Evolutionary conservation across 805 yeast species (phyloP).

Genomic region (Schwanniomyces vanrijiae): DNA sequence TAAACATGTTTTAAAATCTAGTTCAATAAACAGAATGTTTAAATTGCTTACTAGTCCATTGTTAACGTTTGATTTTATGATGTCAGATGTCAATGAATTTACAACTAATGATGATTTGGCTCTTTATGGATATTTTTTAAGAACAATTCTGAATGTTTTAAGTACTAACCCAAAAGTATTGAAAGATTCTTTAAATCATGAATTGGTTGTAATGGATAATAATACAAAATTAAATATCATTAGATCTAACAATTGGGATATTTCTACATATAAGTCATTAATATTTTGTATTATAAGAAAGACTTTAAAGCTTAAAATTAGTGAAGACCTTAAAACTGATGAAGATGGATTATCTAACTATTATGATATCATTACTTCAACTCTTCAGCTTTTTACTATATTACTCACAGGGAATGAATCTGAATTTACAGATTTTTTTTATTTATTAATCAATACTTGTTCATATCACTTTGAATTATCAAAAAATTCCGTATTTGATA

Average conservation of each 20-base stretch:
- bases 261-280: conserved; percentile 64
- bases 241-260: conserved; percentile 44
- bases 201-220: conserved; percentile 56
- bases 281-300: conserved; percentile 45
- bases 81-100: conserved; percentile 21
- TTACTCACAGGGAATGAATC: conserved; percentile 59
- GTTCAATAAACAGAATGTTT: conserved; percentile 61
- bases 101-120: conserved; percentile 58
- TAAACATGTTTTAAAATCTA: conserved; percentile 42
- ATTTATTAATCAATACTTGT: conserved; percentile 37
- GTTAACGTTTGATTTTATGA: conserved; percentile 38
- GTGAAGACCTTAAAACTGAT: conserved; percentile 18
- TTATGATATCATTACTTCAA: conserved; percentile 30
- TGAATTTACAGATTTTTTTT: conserved; percentile 47
- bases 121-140: conserved; percentile 61
- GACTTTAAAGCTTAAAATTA: conserved; percentile 38
- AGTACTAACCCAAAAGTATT: conserved; percentile 42
- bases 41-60: conserved; percentile 59
- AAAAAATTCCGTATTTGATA: conserved; percentile 9
- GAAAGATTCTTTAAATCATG: conserved; percentile 52
- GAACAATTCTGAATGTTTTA: conserved; percentile 53
- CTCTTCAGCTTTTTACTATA: conserved; percentile 42
- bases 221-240: conserved; percentile 41
- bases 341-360: conserved; percentile 14
- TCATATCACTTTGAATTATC: conserved; percentile 18